phyloP scores from a whole-genome alignment of 2,329 filamentous ascomycete genomes.

The Sarocladium kiliense region DNA sequence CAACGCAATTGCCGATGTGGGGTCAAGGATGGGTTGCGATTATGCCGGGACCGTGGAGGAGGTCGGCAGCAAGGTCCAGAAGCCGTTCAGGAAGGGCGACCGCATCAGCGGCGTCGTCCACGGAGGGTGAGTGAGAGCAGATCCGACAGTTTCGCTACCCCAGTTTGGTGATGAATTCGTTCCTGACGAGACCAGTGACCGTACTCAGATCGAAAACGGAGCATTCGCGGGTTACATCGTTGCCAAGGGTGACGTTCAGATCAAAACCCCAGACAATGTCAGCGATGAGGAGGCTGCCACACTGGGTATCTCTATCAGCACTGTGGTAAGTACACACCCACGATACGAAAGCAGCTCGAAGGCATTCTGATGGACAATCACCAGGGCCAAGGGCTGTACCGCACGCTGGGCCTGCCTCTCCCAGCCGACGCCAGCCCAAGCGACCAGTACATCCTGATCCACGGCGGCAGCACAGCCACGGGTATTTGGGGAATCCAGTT shows the following conservation, averaged over 20 bases:
- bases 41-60: slow-evolving; percentile 42
- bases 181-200: slow-evolving; percentile 9
- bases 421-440: slow-evolving; percentile 31
- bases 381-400: slow-evolving; percentile 40
- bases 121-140: slow-evolving; percentile 18
- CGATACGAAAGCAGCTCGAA: neutral
- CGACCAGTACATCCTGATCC: slow-evolving; percentile 36
- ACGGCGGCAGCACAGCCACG: slow-evolving; percentile 49
- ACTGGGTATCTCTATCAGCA: slow-evolving; percentile 33
- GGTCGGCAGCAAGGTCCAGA: slow-evolving; percentile 36
- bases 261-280: slow-evolving; percentile 40
- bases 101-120: slow-evolving; percentile 36
- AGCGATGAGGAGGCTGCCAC: slow-evolving; percentile 41
- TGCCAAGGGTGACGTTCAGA: slow-evolving; percentile 33
- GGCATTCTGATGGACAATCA: neutral
- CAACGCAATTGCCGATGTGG: slow-evolving; percentile 9
- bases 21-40: slow-evolving; percentile 34
- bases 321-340: slow-evolving; percentile 22
- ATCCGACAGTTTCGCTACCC: neutral
- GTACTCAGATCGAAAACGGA: slow-evolving; percentile 31
- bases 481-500: slow-evolving; percentile 45
- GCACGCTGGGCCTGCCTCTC: slow-evolving; percentile 37
- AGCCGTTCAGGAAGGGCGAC: slow-evolving; percentile 41
- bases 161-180: neutral
- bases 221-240: slow-evolving; percentile 34